Evolutionary conservation across 495 filamentous ascomycete species (phyloP), one percentile per base, ranked within the genome.

Genomic region (Talaromyces borbonicus): DNA sequence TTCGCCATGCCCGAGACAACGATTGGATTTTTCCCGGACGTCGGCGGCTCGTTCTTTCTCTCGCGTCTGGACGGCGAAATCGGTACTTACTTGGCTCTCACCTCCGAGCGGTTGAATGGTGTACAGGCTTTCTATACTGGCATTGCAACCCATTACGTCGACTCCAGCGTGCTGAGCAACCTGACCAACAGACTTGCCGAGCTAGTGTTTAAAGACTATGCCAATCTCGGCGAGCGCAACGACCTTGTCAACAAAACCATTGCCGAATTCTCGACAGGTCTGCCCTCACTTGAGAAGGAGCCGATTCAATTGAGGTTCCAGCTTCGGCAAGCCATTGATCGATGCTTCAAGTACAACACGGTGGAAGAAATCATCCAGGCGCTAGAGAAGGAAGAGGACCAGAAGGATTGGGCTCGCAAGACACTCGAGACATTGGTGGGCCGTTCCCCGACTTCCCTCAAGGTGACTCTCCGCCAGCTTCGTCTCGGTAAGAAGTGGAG

Each of bases 1-100:
- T 95, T 98, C 57, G 89, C 93, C 50, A 98, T 98, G 92, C 92
- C 92, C 27, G 92, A 98, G 71, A 98, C 92, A 2, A 90, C 73
- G 7, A 98, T 98, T 54, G 92, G 92, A 8, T 95, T 96, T 70
- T 98, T 97, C 69, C 92, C 93, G 23, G 92, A 98, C 55, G 93
- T 98, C 25, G 92, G 92, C 32, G 92, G 79, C 43, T 90, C 84
- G 15, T 97, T 96, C 71, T 97, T 96, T 73, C 72, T 98, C 19
- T 85, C 92, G 7, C 75, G 87, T 47, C 79, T 98, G 66, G 79
- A 90, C 48, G 92, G 92, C 37, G 61, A 75, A 43, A 57, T 86
- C 32, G 92, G 92, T 26, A 93, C 86, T 31, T 97, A 96, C 65
- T 78, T 97, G 30, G 92, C 84, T 19, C 70, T 98, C 48, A 98